phyloP scores from a whole-genome alignment of 106 monocot genomes.

The Dendrobium officinale region DNA sequence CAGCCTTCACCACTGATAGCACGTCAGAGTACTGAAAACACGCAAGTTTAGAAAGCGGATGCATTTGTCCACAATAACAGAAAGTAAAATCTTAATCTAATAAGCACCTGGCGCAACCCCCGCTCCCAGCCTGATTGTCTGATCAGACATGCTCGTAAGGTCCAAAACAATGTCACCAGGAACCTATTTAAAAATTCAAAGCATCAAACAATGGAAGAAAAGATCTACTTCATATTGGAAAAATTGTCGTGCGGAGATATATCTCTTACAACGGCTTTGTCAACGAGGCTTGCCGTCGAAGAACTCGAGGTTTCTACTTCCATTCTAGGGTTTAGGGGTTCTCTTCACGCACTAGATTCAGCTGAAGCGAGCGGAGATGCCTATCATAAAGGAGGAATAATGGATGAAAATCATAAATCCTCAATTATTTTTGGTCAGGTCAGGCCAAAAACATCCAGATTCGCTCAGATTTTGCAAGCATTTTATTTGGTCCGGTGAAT shows the following conservation, averaged over 20 bases:
- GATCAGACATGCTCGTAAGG: slow-evolving; percentile 47
- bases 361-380: not conserved
- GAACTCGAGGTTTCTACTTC: slow-evolving; percentile 20
- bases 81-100: too few relatives aligned
- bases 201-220: not conserved
- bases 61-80: too few relatives aligned
- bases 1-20: slow-evolving; percentile 51
- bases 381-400: too few relatives aligned
- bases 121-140: slow-evolving; percentile 66
- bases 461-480: too few relatives aligned
- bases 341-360: too few relatives aligned
- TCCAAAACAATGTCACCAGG: slow-evolving; percentile 83
- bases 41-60: not conserved
- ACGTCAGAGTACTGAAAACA: slow-evolving; percentile 56
- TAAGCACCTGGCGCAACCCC: slow-evolving; percentile 81
- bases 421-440: too few relatives aligned
- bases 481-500: too few relatives aligned
- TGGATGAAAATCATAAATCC: too few relatives aligned
- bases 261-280: slow-evolving; percentile 45
- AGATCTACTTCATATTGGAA: not conserved
- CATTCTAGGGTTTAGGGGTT: slow-evolving; percentile 28
- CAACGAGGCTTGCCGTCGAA: slow-evolving; percentile 20
- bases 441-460: too few relatives aligned
- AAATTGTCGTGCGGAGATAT: not conserved
- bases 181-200: slow-evolving; percentile 29